phyloP scores from a whole-genome alignment of 495 filamentous ascomycete species.

The Pyronema omphalodes region DNA sequence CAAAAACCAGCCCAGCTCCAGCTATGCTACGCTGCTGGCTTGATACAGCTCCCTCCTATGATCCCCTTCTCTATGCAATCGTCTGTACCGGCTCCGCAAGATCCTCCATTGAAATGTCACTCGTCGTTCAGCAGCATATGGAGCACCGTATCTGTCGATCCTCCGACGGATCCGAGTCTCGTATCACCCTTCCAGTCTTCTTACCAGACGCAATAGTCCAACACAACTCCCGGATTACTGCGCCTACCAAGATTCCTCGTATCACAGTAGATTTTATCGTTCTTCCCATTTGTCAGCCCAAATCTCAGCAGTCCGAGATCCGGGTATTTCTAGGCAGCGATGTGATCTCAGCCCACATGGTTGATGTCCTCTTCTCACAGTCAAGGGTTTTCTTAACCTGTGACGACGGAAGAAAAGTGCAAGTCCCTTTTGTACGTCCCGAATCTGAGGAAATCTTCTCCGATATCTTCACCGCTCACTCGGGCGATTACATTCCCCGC shows the following conservation, averaged over 20 bases:
- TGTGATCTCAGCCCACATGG: constrained; percentile 65
- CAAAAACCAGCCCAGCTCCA: constrained; percentile 48
- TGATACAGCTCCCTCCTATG: constrained; percentile 65
- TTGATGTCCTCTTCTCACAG: constrained; percentile 81
- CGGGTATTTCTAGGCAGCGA: constrained; percentile 74
- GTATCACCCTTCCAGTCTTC: constrained; percentile 62
- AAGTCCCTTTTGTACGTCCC: constrained; percentile 81
- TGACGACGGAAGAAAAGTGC: constrained; percentile 73
- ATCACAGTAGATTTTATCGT: constrained; percentile 65
- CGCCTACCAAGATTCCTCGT: constrained; percentile 55
- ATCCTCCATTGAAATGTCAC: constrained; percentile 53
- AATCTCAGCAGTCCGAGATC: constrained; percentile 34
- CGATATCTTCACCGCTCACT: constrained; percentile 36
- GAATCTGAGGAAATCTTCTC: constrained; percentile 71
- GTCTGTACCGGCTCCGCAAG: constrained; percentile 82
- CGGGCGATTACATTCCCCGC: constrained; percentile 7
- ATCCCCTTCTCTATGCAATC: constrained; percentile 72
- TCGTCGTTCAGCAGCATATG: constrained; percentile 55
- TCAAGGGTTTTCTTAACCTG: constrained; percentile 74
- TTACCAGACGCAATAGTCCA: constrained; percentile 74
- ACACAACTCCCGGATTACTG: constrained; percentile 49
- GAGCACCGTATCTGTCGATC: constrained; percentile 45
- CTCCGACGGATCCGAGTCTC: constrained; percentile 36
- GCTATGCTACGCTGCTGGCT: constrained; percentile 95
- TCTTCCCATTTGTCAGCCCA: constrained; percentile 25